Conservation (phyloP, 2,329 filamentous ascomycete genomes). For the Beauveria brongniartii region DNA sequence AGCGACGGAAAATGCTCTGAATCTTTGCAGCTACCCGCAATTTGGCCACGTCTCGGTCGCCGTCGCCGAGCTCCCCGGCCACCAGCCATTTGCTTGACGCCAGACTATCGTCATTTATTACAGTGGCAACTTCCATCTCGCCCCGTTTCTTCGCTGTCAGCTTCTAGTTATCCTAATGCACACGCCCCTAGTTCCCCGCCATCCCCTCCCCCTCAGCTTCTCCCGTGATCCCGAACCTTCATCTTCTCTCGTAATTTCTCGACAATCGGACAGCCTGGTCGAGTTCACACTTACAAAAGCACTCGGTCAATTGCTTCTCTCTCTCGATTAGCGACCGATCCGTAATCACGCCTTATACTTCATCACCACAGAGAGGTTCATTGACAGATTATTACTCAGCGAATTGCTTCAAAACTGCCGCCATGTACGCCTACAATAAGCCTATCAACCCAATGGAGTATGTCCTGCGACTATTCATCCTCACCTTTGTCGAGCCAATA, state of each 20-base stretch:
- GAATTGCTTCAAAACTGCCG: background rate
- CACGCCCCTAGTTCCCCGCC: slow-evolving; percentile 8
- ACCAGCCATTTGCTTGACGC: background rate
- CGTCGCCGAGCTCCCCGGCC: background rate
- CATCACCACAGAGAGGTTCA: no score
- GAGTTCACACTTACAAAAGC: background rate
- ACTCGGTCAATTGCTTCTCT: background rate
- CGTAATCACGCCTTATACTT: background rate
- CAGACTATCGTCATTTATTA: no score
- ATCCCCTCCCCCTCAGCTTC: background rate
- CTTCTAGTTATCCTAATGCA: background rate
- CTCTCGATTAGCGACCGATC: background rate
- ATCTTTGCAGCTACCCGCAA: background rate
- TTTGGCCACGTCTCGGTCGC: background rate
- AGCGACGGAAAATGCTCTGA: background rate
- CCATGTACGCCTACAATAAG: slow-evolving; percentile 30
- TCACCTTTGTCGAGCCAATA: background rate
- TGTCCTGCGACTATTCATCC: slow-evolving; percentile 15
- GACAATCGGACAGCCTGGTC: background rate
- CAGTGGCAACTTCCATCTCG: background rate
- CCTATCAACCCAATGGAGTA: slow-evolving; percentile 32
- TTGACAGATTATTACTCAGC: no score
- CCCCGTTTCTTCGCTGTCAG: background rate
- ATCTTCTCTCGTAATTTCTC: background rate
- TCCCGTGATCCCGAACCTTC: background rate